Conservation (phyloP, 2,329 filamentous ascomycete genomes). For the Beauveria pseudobassiana region DNA sequence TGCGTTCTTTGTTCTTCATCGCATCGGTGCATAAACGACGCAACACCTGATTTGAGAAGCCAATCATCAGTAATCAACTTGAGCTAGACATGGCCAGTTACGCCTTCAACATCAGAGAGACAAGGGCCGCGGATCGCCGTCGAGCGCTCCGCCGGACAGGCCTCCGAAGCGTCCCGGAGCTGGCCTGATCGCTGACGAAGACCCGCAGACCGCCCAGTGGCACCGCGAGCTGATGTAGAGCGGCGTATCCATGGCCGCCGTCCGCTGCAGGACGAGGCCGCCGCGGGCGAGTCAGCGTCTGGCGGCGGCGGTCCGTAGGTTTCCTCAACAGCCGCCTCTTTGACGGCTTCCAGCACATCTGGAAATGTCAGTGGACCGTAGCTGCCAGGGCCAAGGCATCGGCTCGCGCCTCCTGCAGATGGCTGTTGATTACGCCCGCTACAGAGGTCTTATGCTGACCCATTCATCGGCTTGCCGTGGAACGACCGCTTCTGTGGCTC, state of each 20-base stretch:
- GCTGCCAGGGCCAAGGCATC: constrained; percentile 10
- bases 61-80: not conserved
- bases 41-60: not conserved
- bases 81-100: not conserved
- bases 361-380: constrained; percentile 13
- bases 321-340: constrained; percentile 12
- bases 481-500: constrained; percentile 14
- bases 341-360: constrained; percentile 12
- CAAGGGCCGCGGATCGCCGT: constrained; percentile 6
- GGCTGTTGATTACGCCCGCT: constrained; percentile 2
- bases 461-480: constrained; percentile 12
- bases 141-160: constrained; percentile 11
- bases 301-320: not conserved
- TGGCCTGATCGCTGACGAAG: constrained; percentile 13
- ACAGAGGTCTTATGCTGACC: constrained; percentile 10
- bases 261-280: not conserved
- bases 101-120: constrained; percentile 5
- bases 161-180: constrained; percentile 11
- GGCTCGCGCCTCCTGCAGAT: constrained; percentile 7
- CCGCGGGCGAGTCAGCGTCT: not conserved
- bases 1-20: not conserved
- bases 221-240: constrained; percentile 9
- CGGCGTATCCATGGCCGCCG: constrained; percentile 12
- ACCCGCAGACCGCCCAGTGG: constrained; percentile 7
- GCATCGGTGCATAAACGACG: not conserved